Evolutionary conservation across 257 asterid genomes (phyloP).

Genomic region (Datura wrightii): DNA sequence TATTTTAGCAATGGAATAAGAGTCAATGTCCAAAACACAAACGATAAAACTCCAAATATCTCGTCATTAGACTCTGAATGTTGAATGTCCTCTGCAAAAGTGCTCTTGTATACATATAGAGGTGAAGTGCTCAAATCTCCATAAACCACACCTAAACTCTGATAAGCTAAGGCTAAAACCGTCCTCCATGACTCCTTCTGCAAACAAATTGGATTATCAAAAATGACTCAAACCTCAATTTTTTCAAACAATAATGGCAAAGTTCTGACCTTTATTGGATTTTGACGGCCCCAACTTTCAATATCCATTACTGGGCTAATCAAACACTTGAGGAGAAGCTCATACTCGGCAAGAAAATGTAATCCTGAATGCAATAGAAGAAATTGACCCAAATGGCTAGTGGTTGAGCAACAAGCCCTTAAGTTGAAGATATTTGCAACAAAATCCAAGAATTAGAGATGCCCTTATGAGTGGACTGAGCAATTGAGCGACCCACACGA

Average conservation of each 20-base stretch:
- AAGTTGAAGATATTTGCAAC: constrained; percentile 29
- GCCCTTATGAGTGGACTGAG: constrained; percentile 32
- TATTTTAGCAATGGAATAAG: constrained; percentile 84
- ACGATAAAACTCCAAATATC: constrained; percentile 83
- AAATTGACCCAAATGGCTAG: constrained; percentile 32
- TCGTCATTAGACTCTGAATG: constrained; percentile 93
- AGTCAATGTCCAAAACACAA: constrained; percentile 93
- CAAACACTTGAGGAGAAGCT: constrained; percentile 50
- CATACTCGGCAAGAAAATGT: constrained; percentile 42
- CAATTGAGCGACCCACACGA: constrained; percentile 30
- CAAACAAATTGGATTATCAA: constrained; percentile 27
- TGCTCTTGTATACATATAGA: constrained; percentile 90
- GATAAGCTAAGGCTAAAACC: constrained; percentile 81
- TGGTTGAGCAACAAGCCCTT: constrained; percentile 20
- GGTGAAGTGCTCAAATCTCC: constrained; percentile 99
- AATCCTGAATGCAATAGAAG: constrained; percentile 3
- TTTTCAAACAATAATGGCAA: constrained; percentile 18
- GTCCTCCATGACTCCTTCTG: constrained; percentile 93
- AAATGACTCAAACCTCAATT: neutral
- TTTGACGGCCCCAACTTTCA: constrained; percentile 64
- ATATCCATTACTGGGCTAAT: constrained; percentile 71
- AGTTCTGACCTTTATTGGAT: constrained; percentile 69
- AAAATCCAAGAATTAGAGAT: constrained; percentile 36
- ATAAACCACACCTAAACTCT: constrained; percentile 94
- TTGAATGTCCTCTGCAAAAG: constrained; percentile 93